Evolutionary conservation across 441 rosid genomes (phyloP).

Genomic region (Eutrema salsugineum): DNA sequence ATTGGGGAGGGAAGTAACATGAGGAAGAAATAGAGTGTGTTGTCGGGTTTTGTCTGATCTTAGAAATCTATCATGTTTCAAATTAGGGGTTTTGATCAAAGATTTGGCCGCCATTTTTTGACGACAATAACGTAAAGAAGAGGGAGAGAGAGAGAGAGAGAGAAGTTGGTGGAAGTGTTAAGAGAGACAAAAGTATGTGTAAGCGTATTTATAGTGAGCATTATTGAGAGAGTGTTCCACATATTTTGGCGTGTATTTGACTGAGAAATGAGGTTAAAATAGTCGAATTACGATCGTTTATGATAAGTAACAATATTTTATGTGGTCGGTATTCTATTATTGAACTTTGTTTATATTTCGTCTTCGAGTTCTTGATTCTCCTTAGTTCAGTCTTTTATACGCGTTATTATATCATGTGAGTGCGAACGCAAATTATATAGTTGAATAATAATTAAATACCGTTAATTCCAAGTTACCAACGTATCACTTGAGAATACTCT

Average conservation of each 20-base stretch:
- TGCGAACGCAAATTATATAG: background rate
- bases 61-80: constrained; percentile 21
- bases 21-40: constrained; percentile 6
- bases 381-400: constrained; percentile 10
- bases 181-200: background rate
- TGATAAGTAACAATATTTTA: constrained; percentile 10
- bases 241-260: constrained; percentile 30
- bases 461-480: no score
- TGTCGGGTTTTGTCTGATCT: background rate
- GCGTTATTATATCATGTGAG: background rate
- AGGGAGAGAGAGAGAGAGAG: constrained; percentile 1
- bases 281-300: constrained; percentile 16
- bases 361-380: background rate
- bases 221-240: background rate
- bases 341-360: background rate
- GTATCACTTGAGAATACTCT: no score
- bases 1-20: constrained; percentile 26
- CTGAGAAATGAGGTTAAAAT: constrained; percentile 9
- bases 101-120: constrained; percentile 42
- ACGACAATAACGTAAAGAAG: background rate
- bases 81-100: constrained; percentile 33
- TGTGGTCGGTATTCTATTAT: constrained; percentile 7
- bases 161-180: background rate
- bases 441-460: background rate
- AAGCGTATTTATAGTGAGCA: background rate